These are phyloP conservation scores for Calocera cornea DNA, from an alignment of 768 basidiomycete species.

Conservation along the genomic window DNA sequence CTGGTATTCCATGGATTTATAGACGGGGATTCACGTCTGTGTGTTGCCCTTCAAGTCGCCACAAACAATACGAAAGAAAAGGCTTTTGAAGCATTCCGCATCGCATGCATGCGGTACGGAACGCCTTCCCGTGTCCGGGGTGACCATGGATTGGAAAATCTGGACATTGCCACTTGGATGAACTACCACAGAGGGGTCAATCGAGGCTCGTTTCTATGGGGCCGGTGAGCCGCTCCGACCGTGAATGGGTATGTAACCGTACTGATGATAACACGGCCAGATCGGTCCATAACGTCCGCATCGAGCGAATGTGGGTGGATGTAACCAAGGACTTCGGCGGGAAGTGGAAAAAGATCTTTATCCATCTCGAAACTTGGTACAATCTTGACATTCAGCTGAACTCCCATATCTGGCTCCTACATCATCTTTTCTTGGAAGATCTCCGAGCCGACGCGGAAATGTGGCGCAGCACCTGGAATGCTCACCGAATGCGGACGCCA, in stretches of 20 bases:
- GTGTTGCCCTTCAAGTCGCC: background rate
- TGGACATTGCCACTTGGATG: conserved; percentile 9
- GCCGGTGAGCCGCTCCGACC: conserved; percentile 4
- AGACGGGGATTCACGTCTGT: background rate
- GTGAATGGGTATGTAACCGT: too few species aligned
- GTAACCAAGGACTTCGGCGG: background rate
- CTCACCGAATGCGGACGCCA: background rate
- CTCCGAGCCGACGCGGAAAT: background rate
- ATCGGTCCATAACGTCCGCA: conserved; percentile 5
- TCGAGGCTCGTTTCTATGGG: conserved; percentile 10
- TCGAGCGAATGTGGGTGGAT: conserved; percentile 9
- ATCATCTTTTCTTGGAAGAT: conserved; percentile 5
- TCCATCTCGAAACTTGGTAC: background rate
- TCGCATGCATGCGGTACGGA: conserved; percentile 5
- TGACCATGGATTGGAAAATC: conserved; percentile 6
- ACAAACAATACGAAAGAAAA: conserved; percentile 18
- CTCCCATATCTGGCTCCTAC: conserved; percentile 8
- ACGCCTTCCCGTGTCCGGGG: background rate
- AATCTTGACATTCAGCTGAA: background rate
- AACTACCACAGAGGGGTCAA: background rate
- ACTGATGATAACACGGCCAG: too few species aligned
- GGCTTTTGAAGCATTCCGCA: conserved; percentile 18
- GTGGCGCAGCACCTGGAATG: background rate
- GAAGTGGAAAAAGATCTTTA: conserved; percentile 5
- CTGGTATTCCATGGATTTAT: background rate